These are phyloP conservation scores for Luffa aegyptiaca DNA, from an alignment of 306 rosid species.

Conservation along the genomic window DNA sequence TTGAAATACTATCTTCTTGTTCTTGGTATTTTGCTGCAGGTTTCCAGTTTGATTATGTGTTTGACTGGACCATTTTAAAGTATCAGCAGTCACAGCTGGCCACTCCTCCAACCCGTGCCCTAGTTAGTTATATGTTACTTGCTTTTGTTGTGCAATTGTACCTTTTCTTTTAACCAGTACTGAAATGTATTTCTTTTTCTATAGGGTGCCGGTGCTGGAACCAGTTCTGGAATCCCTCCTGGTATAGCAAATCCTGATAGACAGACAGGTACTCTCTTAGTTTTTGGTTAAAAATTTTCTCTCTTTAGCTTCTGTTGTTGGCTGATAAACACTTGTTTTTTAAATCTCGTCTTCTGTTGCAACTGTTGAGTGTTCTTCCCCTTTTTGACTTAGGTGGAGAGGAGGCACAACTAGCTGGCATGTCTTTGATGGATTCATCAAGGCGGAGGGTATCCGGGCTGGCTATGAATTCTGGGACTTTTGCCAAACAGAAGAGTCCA, in stretches of 20 bases:
- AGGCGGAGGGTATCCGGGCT: constrained; percentile 67
- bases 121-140: constrained; percentile 24
- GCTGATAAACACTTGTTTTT: background rate
- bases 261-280: constrained; percentile 42
- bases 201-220: constrained; percentile 67
- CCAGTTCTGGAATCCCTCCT: constrained; percentile 78
- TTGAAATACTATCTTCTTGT: background rate
- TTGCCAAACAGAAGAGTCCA: constrained; percentile 33
- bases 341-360: background rate
- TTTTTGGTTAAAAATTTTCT: background rate
- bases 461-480: constrained; percentile 42
- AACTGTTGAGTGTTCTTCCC: background rate
- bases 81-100: constrained; percentile 89
- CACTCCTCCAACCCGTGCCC: constrained; percentile 67
- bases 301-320: background rate
- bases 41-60: constrained; percentile 91
- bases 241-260: constrained; percentile 52
- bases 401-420: constrained; percentile 61
- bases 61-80: constrained; percentile 97
- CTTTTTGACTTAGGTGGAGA: constrained; percentile 38
- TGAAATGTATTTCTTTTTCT: constrained; percentile 11
- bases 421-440: constrained; percentile 59
- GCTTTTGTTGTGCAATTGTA: constrained; percentile 1
- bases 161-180: constrained; percentile 5
- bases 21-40: constrained; percentile 34